Conservation (phyloP, 2,329 filamentous ascomycete genomes). For the Aspergillus carbonarius region DNA sequence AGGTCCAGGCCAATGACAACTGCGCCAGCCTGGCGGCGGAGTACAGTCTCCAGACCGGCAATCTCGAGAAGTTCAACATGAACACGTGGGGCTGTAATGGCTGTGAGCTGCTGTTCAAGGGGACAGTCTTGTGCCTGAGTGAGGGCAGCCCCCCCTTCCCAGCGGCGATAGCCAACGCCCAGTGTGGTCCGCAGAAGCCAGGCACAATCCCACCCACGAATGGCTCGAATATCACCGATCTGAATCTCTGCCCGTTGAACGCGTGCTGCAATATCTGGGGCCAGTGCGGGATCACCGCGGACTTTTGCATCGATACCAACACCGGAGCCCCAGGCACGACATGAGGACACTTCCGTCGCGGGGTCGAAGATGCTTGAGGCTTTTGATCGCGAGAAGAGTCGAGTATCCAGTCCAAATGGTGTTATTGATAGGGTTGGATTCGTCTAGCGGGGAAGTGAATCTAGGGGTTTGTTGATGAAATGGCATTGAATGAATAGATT, state of each 20-base stretch:
- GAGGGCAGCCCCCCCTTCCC: conserved; percentile 43
- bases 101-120: conserved; percentile 35
- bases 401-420: too few relatives aligned
- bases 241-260: background rate
- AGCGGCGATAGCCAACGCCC: conserved; percentile 34
- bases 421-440: too few relatives aligned
- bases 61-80: conserved; percentile 43
- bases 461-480: too few relatives aligned
- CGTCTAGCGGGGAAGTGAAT: too few relatives aligned
- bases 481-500: too few relatives aligned
- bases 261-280: conserved; percentile 1
- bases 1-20: conserved; percentile 34
- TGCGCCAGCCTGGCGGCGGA: conserved; percentile 25
- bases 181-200: conserved; percentile 45
- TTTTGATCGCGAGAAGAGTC: too few relatives aligned
- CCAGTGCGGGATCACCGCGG: conserved; percentile 43
- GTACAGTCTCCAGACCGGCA: conserved; percentile 34
- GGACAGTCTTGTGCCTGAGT: conserved; percentile 42
- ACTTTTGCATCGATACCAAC: conserved; percentile 41
- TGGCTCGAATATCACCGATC: background rate
- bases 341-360: too few relatives aligned
- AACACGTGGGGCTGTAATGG: conserved; percentile 48
- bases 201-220: background rate
- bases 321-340: conserved; percentile 41
- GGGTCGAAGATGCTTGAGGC: too few relatives aligned